Conservation (phyloP, 148 eudicot species). For the Rheum nobile region DNA sequence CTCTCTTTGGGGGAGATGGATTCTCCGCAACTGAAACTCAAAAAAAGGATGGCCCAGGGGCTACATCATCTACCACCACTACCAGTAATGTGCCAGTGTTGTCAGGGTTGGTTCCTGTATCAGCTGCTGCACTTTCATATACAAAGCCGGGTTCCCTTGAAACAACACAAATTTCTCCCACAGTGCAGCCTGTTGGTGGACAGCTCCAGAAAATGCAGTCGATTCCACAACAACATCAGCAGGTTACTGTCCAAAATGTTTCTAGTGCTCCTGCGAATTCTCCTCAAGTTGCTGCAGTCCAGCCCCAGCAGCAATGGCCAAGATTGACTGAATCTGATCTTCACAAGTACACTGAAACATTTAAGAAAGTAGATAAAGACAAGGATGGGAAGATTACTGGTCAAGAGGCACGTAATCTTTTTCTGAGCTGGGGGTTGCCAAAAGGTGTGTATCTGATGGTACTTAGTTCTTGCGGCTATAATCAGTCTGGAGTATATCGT, state of each 20-base stretch:
- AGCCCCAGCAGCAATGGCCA: constrained; percentile 74
- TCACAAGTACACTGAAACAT: constrained; percentile 82
- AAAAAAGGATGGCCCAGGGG: constrained; percentile 16
- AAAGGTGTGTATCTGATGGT: constrained; percentile 32
- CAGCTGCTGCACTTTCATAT: constrained; percentile 26
- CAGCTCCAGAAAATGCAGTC: constrained; percentile 39
- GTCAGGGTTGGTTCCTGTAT: constrained; percentile 26
- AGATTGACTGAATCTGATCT: constrained; percentile 64
- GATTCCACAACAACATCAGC: constrained; percentile 34
- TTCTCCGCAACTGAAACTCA: constrained; percentile 41
- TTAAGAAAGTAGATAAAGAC: constrained; percentile 83
- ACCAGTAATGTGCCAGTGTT: constrained; percentile 25
- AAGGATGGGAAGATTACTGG: constrained; percentile 90
- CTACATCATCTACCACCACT: constrained; percentile 27
- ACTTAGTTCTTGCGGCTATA: neutral
- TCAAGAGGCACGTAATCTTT: constrained; percentile 73
- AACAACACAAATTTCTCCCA: constrained; percentile 22
- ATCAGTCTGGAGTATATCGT: neutral
- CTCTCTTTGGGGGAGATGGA: constrained; percentile 35
- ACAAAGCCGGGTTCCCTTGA: constrained; percentile 20
- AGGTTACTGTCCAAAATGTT: constrained; percentile 24
- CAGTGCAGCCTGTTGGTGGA: constrained; percentile 29
- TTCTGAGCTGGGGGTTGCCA: constrained; percentile 85
- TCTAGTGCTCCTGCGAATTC: constrained; percentile 27
- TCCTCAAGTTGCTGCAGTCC: constrained; percentile 30